Evolutionary conservation across 2,329 filamentous ascomycete genomes (phyloP), one percentile per base, ranked within the genome.

Genomic region (Colletotrichum salicis): DNA sequence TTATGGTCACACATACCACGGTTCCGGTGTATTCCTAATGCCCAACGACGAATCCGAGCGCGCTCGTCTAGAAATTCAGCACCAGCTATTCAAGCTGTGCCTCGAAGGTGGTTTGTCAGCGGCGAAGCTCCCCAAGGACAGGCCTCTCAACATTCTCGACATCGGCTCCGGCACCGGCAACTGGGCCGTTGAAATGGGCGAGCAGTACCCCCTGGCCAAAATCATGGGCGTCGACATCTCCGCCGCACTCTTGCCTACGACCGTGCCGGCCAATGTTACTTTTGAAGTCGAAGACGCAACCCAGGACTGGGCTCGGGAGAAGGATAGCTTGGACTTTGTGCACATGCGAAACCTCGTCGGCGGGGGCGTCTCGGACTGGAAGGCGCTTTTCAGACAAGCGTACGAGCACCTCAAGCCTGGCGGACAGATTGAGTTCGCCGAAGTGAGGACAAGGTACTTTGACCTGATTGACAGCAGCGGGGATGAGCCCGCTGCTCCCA

Each of bases 251-350:
- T 76, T 83, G 55, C 82, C 80, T 19, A 81, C 77, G 10, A 77
- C 80, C 31, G 86, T 91, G 8, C 89, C 90, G 7, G 84, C 87
- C 22, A 92, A 92, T 74, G 84, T 91, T 27, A 84, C 82, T 4
- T 91, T 91, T 76, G 81, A 88, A 69, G 85, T 91, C 51, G 87
- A 88, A 76, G 89, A 92, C 76, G 84, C 87, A 35, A 87, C 89
- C 72, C 82, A 87, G 33, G 81, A 78, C 4, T 86, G 83, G 84
- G 78, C 77, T 4, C 76, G 76, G 7, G 68, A 75, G 5, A 74
- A 73, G 13, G 72, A 70, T 31, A 78, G 76, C 19, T 64, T 82
- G 65, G 84, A 86, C 75, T 84, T 85, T 58, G 78, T 86, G 27
- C 83, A 86, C 73, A 79, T 82, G 68, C 82, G 84, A 52, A 82